These are phyloP conservation scores for Saccharomycopsis malanga DNA, from an alignment of 805 yeast species.

Conservation along the genomic window DNA sequence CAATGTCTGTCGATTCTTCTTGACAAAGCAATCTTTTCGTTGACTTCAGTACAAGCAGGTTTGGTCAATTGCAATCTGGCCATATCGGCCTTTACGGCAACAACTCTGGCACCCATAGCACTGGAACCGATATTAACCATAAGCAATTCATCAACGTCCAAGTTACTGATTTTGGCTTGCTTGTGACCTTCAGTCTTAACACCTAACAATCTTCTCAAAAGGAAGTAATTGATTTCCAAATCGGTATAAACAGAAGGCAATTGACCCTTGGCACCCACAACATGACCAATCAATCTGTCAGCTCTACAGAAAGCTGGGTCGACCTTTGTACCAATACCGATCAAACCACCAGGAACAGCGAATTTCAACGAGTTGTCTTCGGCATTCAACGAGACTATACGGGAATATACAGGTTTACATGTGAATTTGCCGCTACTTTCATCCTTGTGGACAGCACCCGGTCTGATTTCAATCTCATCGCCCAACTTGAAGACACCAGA, in stretches of 20 bases:
- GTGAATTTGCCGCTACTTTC: slow-evolving; percentile 71
- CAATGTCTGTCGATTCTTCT: slow-evolving; percentile 99
- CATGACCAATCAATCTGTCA: slow-evolving; percentile 98
- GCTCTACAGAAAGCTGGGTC: slow-evolving; percentile 99
- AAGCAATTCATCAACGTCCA: slow-evolving; percentile 88
- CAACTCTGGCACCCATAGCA: slow-evolving; percentile 98
- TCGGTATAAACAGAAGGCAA: slow-evolving; percentile 95
- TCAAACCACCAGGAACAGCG: slow-evolving; percentile 99
- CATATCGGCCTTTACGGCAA: slow-evolving; percentile 98
- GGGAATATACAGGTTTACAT: slow-evolving; percentile 92
- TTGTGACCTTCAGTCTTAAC: slow-evolving; percentile 92
- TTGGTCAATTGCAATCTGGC: slow-evolving; percentile 94
- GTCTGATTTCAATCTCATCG: slow-evolving; percentile 97
- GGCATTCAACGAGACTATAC: slow-evolving; percentile 90
- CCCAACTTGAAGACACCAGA: slow-evolving; percentile 96
- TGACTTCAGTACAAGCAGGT: slow-evolving; percentile 97
- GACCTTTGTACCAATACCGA: slow-evolving; percentile 98
- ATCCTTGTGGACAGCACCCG: slow-evolving; percentile 97
- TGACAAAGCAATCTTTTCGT: slow-evolving; percentile 96
- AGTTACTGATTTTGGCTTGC: slow-evolving; percentile 93
- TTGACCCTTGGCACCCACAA: slow-evolving; percentile 94
- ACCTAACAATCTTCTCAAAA: slow-evolving; percentile 93
- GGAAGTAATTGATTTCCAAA: slow-evolving; percentile 93
- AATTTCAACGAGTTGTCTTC: slow-evolving; percentile 96
- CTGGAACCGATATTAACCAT: slow-evolving; percentile 99